Evolutionary conservation across 306 rosid species (phyloP).

Genomic region (Sicyos edulis): DNA sequence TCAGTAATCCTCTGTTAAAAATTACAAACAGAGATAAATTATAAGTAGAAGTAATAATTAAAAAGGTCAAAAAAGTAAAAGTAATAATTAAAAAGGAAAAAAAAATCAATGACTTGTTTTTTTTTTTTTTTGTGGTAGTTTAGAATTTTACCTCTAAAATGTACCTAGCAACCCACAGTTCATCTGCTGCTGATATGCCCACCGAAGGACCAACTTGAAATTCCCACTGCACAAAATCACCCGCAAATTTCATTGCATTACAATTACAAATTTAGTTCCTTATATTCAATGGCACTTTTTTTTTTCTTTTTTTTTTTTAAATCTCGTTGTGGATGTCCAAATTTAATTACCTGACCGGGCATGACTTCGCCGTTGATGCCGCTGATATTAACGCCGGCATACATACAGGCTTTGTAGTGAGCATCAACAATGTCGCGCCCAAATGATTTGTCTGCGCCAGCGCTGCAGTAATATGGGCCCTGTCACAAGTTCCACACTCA

Average conservation of each 20-base stretch:
- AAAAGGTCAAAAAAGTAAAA: too few species aligned
- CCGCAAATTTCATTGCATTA: neutral
- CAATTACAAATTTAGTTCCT: neutral
- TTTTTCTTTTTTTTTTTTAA: too few species aligned
- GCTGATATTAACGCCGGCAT: slow-evolving; percentile 56
- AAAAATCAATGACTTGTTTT: neutral
- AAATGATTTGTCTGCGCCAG: slow-evolving; percentile 57
- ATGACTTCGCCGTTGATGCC: slow-evolving; percentile 69
- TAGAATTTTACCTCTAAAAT: slow-evolving; percentile 42
- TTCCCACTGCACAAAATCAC: slow-evolving; percentile 39
- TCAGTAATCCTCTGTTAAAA: slow-evolving; percentile 49
- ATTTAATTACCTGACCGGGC: slow-evolving; percentile 48
- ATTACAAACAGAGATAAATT: neutral
- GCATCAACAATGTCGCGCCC: slow-evolving; percentile 61
- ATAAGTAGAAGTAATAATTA: neutral
- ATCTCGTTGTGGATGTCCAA: too few species aligned
- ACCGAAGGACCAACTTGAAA: slow-evolving; percentile 64
- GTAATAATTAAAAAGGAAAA: too few species aligned
- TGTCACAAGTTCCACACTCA: neutral
- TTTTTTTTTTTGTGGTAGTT: neutral
- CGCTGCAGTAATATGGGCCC: slow-evolving; percentile 67
- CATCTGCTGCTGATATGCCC: slow-evolving; percentile 63
- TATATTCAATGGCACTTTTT: too few species aligned
- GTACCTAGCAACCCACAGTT: slow-evolving; percentile 57
- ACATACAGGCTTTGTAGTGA: slow-evolving; percentile 59